A percentile compares a stretch with the other conserved stretches of the same genome.
phyloP scores from a whole-genome alignment of 352 stramenopile genomes.

The Phytophthora pluvialis region DNA sequence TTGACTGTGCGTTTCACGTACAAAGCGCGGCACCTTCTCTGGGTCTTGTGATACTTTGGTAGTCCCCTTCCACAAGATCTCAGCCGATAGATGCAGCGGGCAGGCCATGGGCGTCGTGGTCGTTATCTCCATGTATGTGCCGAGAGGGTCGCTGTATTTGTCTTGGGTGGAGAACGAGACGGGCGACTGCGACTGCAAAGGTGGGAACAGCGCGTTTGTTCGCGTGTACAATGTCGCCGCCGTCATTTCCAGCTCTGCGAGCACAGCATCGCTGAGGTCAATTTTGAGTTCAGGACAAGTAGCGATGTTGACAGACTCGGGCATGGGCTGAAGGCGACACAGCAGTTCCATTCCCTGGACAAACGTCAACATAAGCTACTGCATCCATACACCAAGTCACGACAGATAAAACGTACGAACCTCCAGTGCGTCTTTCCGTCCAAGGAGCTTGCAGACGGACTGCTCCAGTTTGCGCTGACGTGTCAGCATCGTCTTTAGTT shows the following conservation, averaged over 20 bases:
- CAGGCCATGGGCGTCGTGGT: slow-evolving; percentile 26
- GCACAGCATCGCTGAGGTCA: slow-evolving; percentile 13
- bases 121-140: slow-evolving; percentile 26
- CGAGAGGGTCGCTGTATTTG: slow-evolving; percentile 4
- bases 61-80: slow-evolving; percentile 27
- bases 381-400: neutral
- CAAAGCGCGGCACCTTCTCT: slow-evolving; percentile 27
- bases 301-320: neutral
- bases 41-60: slow-evolving; percentile 14
- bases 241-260: slow-evolving; percentile 19
- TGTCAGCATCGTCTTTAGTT: slow-evolving; percentile 27
- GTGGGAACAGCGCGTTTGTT: slow-evolving; percentile 21
- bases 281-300: neutral
- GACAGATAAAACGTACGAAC: slow-evolving; percentile 8
- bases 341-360: slow-evolving; percentile 19
- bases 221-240: slow-evolving; percentile 4
- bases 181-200: neutral
- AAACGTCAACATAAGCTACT: neutral
- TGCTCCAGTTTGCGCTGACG: slow-evolving; percentile 20
- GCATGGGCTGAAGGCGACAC: slow-evolving; percentile 8
- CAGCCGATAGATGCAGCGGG: slow-evolving; percentile 19
- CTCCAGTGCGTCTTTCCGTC: slow-evolving; percentile 19
- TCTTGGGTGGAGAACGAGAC: slow-evolving; percentile 14
- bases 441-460: slow-evolving; percentile 13
- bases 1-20: too few relatives aligned